A percentile compares a stretch with the other conserved stretches of the same genome.
These are phyloP conservation scores for Samsoniella hepiali DNA, from an alignment of 2,329 filamentous ascomycete species.

Conservation along the genomic window DNA sequence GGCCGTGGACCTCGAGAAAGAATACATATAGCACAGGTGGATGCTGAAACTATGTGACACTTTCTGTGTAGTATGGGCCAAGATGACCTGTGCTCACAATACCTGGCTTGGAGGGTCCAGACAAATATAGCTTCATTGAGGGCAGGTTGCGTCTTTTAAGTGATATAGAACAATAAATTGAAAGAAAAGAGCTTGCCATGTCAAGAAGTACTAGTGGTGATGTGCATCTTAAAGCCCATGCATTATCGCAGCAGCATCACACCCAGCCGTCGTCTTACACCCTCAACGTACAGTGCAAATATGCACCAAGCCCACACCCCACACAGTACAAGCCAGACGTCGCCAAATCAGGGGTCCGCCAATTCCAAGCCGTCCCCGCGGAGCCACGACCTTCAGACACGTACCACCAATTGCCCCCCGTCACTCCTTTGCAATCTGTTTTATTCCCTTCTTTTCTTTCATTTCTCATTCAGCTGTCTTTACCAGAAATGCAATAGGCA, in stretches of 20 bases:
- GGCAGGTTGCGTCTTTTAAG: too few species aligned
- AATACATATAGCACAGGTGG: too few species aligned
- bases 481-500: slow-evolving; percentile 9
- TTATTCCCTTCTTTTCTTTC: neutral
- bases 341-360: slow-evolving; percentile 17
- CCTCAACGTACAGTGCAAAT: neutral
- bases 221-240: too few species aligned
- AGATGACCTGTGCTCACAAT: too few species aligned
- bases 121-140: too few species aligned
- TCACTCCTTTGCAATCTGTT: neutral
- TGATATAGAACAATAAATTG: too few species aligned
- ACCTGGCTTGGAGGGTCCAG: too few species aligned
- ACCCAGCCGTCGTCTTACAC: neutral
- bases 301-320: neutral
- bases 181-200: too few species aligned
- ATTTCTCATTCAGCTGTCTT: neutral
- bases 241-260: neutral
- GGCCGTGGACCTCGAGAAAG: too few species aligned
- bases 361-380: slow-evolving; percentile 13
- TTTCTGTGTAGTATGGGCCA: too few species aligned
- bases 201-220: too few species aligned
- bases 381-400: slow-evolving; percentile 2
- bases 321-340: neutral
- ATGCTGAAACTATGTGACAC: too few species aligned
- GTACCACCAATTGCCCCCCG: neutral